phyloP scores from a whole-genome alignment of 2,329 filamentous ascomycete genomes.

The Aquanectria penicillioides region DNA sequence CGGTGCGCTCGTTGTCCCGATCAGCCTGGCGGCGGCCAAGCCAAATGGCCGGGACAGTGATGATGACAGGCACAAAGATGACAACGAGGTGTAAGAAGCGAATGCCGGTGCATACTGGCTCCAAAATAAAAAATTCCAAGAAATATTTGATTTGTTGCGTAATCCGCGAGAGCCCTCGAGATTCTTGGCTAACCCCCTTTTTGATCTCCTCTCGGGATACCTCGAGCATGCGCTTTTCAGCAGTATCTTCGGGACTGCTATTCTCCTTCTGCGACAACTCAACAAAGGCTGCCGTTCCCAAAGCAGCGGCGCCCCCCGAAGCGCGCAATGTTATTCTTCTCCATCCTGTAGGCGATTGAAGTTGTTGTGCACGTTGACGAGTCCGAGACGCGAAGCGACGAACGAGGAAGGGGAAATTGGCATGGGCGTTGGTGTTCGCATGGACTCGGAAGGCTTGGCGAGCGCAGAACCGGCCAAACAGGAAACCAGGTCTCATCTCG shows the following conservation, averaged over 20 bases:
- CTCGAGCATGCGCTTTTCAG: conserved; percentile 88
- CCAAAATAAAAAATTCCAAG: conserved; percentile 78
- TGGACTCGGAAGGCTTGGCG: conserved; percentile 48
- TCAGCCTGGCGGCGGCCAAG: conserved; percentile 72
- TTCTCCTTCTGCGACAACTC: conserved; percentile 67
- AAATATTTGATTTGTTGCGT: conserved; percentile 71
- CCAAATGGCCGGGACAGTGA: conserved; percentile 83
- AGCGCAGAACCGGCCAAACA: conserved; percentile 56
- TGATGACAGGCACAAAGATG: conserved; percentile 92
- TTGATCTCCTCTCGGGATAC: conserved; percentile 81
- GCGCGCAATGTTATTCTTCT: conserved; percentile 49
- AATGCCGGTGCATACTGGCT: conserved; percentile 86
- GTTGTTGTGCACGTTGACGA: conserved; percentile 36
- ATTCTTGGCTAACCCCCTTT: conserved; percentile 71
- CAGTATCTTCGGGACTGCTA: conserved; percentile 66
- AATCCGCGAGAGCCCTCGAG: conserved; percentile 67
- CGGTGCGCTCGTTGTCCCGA: conserved; percentile 78
- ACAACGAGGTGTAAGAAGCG: conserved; percentile 87
- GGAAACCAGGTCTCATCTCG: conserved; percentile 59
- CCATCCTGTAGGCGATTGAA: conserved; percentile 37
- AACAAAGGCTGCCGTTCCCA: conserved; percentile 68
- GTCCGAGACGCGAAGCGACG: conserved; percentile 40
- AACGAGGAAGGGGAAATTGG: conserved; percentile 25
- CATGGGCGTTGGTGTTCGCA: conserved; percentile 27
- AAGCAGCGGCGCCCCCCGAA: conserved; percentile 52